Percentiles rank a stretch among this genome's conserved stretches.
Conservation (phyloP, 768 basidiomycete genomes). For the Pisolithus albus region DNA sequence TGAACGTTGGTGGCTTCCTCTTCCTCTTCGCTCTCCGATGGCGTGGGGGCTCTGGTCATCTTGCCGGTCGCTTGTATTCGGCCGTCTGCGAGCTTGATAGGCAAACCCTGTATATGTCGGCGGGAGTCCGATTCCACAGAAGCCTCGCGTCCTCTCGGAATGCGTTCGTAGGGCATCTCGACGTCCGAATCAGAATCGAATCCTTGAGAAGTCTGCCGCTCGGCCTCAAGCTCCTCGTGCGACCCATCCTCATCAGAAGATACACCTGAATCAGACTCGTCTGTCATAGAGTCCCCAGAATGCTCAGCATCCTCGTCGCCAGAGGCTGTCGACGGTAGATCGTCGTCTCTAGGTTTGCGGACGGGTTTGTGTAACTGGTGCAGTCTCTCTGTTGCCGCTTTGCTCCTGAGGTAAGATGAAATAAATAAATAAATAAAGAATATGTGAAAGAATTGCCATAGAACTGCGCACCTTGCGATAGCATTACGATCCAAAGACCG, state of each 20-base stretch:
- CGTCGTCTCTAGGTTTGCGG: conserved; percentile 40
- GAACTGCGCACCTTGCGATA: conserved; percentile 61
- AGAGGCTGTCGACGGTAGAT: conserved; percentile 65
- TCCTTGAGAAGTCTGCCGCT: background rate
- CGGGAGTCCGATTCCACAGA: conserved; percentile 42
- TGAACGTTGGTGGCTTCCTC: conserved; percentile 28
- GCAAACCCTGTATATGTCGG: conserved; percentile 55
- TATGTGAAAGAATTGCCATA: background rate
- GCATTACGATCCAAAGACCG: conserved; percentile 64
- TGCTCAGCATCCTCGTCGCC: conserved; percentile 50
- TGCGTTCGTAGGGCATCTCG: conserved; percentile 71
- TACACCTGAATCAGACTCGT: conserved; percentile 16
- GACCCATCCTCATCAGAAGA: too few relatives aligned
- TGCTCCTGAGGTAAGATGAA: conserved; percentile 50
- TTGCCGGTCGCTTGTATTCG: conserved; percentile 56
- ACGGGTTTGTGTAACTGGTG: conserved; percentile 59
- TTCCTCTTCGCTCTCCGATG: conserved; percentile 28
- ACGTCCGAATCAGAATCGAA: conserved; percentile 45
- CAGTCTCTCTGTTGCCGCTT: conserved; percentile 71
- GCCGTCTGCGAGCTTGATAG: conserved; percentile 84
- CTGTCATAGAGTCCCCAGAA: conserved; percentile 41
- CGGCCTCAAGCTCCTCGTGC: conserved; percentile 9
- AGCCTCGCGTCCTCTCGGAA: conserved; percentile 46
- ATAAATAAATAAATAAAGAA: conserved; percentile 2
- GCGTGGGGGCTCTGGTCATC: conserved; percentile 13